Conservation (phyloP, 352 stramenopile genomes). For the Pythium monospermum region DNA sequence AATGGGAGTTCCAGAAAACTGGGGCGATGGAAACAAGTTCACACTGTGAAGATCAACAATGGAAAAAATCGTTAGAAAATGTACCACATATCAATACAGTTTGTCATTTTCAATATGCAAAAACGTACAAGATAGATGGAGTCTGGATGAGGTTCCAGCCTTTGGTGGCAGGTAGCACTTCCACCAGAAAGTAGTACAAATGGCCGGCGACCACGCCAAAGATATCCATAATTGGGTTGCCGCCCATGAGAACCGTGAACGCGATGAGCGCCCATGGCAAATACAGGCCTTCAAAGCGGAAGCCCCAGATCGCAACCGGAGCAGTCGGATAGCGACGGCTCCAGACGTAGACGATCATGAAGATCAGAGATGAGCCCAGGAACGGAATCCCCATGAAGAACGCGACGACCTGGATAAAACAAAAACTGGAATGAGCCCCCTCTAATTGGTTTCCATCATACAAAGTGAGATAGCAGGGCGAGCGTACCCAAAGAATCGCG, state of each 20-base stretch:
- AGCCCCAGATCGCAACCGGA: conserved; percentile 83
- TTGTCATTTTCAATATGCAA: too few species aligned
- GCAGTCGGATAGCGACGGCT: conserved; percentile 81
- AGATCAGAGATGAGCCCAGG: conserved; percentile 80
- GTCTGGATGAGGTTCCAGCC: conserved; percentile 82
- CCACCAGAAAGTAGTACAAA: conserved; percentile 88
- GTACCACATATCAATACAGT: too few species aligned
- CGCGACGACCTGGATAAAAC: conserved; percentile 48
- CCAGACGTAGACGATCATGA: conserved; percentile 91
- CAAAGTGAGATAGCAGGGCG: neutral
- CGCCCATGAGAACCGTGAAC: conserved; percentile 84
- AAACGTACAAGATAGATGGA: conserved; percentile 72
- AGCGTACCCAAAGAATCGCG: conserved; percentile 62
- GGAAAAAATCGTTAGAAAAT: neutral
- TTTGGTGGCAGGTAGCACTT: conserved; percentile 83
- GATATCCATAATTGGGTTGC: conserved; percentile 84
- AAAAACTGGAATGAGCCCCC: too few species aligned
- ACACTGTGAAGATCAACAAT: conserved; percentile 19
- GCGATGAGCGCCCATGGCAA: conserved; percentile 87
- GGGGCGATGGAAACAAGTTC: conserved; percentile 66
- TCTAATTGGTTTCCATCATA: too few species aligned
- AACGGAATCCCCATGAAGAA: conserved; percentile 85
- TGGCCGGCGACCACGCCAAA: conserved; percentile 83
- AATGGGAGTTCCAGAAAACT: conserved; percentile 46
- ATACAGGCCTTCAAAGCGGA: conserved; percentile 85